Conservation (phyloP, 345 rosid species). For the Populus tremula region DNA sequence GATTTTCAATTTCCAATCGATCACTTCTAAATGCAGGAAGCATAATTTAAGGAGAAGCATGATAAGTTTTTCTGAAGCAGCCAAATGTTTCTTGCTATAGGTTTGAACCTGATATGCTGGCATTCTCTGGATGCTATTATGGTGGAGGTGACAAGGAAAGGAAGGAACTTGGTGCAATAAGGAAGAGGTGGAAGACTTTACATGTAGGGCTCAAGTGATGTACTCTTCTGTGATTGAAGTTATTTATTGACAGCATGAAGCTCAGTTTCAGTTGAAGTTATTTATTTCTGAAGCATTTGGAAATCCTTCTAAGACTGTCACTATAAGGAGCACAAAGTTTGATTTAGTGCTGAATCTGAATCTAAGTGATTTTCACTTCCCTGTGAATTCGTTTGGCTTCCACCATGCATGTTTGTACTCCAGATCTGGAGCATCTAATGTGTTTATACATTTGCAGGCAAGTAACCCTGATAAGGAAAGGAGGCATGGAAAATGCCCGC, state of each 20-base stretch:
- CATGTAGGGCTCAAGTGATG: slow-evolving; percentile 57
- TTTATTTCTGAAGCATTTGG: neutral
- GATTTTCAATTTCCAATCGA: neutral
- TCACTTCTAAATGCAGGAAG: slow-evolving; percentile 7
- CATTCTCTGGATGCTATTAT: slow-evolving; percentile 97
- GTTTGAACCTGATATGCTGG: slow-evolving; percentile 99
- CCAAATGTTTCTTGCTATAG: slow-evolving; percentile 44
- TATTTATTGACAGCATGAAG: neutral
- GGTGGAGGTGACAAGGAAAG: slow-evolving; percentile 96
- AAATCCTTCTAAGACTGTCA: neutral
- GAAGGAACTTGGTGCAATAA: slow-evolving; percentile 71
- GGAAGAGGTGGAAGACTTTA: slow-evolving; percentile 96
- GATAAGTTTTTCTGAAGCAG: slow-evolving; percentile 24
- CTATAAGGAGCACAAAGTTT: neutral
- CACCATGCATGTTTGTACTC: neutral
- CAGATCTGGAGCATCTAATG: neutral
- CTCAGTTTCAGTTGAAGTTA: neutral
- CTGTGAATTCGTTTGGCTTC: slow-evolving; percentile 1
- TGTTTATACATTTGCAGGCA: slow-evolving; percentile 42
- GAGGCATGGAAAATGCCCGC: slow-evolving; percentile 97
- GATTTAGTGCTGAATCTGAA: neutral
- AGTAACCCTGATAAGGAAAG: slow-evolving; percentile 84
- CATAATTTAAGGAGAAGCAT: neutral
- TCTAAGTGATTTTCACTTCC: neutral
- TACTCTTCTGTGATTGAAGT: neutral